Base-by-base conservation (phyloP, 805 yeast species). In the Yarrowia sp. region DNA sequence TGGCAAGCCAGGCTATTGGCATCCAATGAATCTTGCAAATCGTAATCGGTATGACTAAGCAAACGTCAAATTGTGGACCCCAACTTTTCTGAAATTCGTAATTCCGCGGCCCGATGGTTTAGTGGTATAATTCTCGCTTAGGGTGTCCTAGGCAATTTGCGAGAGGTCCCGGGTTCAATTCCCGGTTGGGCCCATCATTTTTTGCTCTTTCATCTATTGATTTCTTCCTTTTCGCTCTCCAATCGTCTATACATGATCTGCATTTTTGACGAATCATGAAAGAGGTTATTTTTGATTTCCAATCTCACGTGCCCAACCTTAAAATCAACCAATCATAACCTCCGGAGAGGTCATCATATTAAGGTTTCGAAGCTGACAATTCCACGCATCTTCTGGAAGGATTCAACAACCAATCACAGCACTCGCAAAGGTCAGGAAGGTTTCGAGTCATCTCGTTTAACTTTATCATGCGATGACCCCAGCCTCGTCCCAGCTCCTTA, bases 111-210 rank as follows among this genome's bases (percentile, higher is more conserved):
- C 58, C 43, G 58, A 51, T 51, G 58, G 58, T 51, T 51, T 51
- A 51, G 58, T 51, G 58, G 58, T 51, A 51, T 51, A 51, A 51
- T 51, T 51, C 58, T 51, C 58, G 58, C 58, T 51, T 51, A 51
- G 58, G 58, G 58, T 51, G 28, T 33, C 58, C 58, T 51, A 22
- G n/a, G 58, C 58, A 33, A 51, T 51, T 51, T 51, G 58, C 58
- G 58, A 51, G 58, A 51, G 58, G 58, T 51, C 58, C 58, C 58
- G 58, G 58, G 58, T 51, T 51, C 58, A 51, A 51, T 51, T 51
- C 58, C 58, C 58, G 58, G 58, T 51, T 51, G 58, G 58, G 58
- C 58, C 58, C 30, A 16, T 22, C 58, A 9, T 51, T n/a, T 51
- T 51, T 51, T 22, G 30, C 28, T 32, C 54, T 21, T 14, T 5